phyloP scores from a whole-genome alignment of 2,329 filamentous ascomycete genomes.

The Beauveria asiatica region DNA sequence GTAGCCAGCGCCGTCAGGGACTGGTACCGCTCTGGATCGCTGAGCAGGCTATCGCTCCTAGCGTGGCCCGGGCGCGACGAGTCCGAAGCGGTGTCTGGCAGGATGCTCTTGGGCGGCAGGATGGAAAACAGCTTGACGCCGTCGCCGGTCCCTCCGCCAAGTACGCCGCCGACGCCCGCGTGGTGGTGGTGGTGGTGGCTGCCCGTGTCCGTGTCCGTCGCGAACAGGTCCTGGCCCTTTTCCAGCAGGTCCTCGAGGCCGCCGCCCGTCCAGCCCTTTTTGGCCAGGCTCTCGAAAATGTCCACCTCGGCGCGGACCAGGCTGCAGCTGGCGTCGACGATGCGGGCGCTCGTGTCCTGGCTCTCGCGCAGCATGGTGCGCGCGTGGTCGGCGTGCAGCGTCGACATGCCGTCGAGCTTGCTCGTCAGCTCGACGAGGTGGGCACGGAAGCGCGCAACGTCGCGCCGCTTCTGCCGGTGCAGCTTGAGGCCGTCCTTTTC shows the following conservation, averaged over 20 bases:
- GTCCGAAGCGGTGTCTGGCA: slow-evolving; percentile 42
- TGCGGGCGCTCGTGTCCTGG: slow-evolving; percentile 54
- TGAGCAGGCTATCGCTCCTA: slow-evolving; percentile 47
- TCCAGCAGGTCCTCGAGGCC: slow-evolving; percentile 59
- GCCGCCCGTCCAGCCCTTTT: slow-evolving; percentile 60
- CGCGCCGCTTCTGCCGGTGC: slow-evolving; percentile 49
- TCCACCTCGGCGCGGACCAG: slow-evolving; percentile 61
- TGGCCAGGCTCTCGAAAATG: slow-evolving; percentile 57
- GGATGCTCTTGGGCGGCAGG: slow-evolving; percentile 54
- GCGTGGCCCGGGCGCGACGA: slow-evolving; percentile 28
- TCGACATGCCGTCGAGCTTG: slow-evolving; percentile 54
- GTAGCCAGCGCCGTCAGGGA: slow-evolving; percentile 42
- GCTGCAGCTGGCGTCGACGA: slow-evolving; percentile 56
- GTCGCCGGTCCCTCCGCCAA: slow-evolving; percentile 24
- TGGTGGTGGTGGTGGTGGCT: not conserved
- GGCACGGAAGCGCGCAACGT: slow-evolving; percentile 52
- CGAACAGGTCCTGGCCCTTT: slow-evolving; percentile 54
- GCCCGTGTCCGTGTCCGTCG: slow-evolving; percentile 29
- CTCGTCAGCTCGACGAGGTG: slow-evolving; percentile 56
- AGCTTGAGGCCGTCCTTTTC: slow-evolving; percentile 58
- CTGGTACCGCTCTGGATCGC: slow-evolving; percentile 47
- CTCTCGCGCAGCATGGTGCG: slow-evolving; percentile 51
- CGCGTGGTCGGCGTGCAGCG: slow-evolving; percentile 52
- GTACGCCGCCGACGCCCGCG: slow-evolving; percentile 15
- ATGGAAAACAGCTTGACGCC: slow-evolving; percentile 53